Evolutionary conservation across 1,139 yeast species (phyloP).

Genomic region (Geotrichum restrictum): DNA sequence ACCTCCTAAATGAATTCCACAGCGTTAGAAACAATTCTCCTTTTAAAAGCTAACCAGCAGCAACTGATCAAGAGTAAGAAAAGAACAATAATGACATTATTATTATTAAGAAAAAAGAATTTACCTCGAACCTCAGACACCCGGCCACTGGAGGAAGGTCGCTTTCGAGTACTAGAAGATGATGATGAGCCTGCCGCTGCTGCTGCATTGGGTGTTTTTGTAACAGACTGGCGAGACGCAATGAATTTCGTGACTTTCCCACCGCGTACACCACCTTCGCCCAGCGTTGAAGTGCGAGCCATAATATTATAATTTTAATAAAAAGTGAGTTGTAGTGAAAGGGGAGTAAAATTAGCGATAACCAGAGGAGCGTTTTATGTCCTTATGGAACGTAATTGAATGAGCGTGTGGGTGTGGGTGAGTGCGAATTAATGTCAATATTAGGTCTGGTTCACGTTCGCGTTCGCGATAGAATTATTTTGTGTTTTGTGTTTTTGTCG

Average conservation of each 20-base stretch:
- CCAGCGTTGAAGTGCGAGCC: conserved; percentile 14
- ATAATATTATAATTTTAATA: no score
- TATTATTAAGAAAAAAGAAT: background rate
- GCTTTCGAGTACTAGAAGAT: background rate
- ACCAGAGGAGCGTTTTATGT: no score
- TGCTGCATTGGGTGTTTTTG: background rate
- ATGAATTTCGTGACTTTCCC: conserved; percentile 18
- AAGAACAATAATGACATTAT: no score
- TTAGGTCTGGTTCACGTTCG: no score
- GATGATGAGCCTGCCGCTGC: background rate
- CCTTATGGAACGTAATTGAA: no score
- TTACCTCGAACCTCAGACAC: conserved; percentile 9
- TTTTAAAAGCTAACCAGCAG: background rate
- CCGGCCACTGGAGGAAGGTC: background rate
- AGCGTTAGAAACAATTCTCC: background rate
- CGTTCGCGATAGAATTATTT: no score
- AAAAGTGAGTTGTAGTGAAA: no score
- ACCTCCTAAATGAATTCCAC: conserved; percentile 21
- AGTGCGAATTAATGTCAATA: no score
- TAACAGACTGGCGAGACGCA: conserved; percentile 12
- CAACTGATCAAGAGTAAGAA: no score
- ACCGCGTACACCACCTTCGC: conserved; percentile 15
- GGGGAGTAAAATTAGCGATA: no score
- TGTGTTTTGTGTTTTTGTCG: no score
- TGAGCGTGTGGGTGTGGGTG: no score